These are phyloP conservation scores for Colletotrichum tamarilloi DNA, from an alignment of 2,329 filamentous ascomycete species.

Conservation along the genomic window DNA sequence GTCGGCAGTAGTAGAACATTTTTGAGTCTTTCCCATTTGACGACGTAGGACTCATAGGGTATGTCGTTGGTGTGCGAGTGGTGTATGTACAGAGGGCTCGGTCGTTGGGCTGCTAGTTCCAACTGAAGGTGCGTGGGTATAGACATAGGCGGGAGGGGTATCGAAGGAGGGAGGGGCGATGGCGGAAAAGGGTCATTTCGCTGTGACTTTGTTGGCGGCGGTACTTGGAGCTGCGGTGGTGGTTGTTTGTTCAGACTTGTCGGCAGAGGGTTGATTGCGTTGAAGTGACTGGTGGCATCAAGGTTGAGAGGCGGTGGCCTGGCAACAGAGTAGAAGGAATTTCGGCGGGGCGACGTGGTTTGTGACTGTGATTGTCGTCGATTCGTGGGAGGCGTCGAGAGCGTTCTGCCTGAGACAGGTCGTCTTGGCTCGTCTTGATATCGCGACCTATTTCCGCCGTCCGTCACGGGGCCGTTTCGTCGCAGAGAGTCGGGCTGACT, in stretches of 20 bases:
- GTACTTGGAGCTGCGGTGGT: conserved; percentile 40
- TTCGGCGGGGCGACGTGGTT: conserved; percentile 54
- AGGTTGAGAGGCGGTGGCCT: conserved; percentile 59
- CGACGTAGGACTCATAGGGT: conserved; percentile 90
- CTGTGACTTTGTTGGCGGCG: conserved; percentile 46
- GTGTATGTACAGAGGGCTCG: conserved; percentile 74
- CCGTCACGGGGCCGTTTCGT: conserved; percentile 41
- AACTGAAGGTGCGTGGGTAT: conserved; percentile 74
- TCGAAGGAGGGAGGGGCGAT: conserved; percentile 64
- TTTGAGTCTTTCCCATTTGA: conserved; percentile 90
- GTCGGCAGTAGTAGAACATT: conserved; percentile 88
- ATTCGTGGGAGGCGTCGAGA: conserved; percentile 64
- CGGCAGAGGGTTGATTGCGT: conserved; percentile 9
- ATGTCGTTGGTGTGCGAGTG: conserved; percentile 66
- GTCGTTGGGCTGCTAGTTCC: conserved; percentile 70
- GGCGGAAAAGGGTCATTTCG: conserved; percentile 47
- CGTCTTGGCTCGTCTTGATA: conserved; percentile 46
- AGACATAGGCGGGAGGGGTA: conserved; percentile 75
- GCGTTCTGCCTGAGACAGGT: conserved; percentile 52
- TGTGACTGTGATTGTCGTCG: conserved; percentile 49
- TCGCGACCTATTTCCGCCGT: conserved; percentile 40
- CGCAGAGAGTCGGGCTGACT: conserved; percentile 42
- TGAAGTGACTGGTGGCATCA: conserved; percentile 39
- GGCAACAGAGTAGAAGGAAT: conserved; percentile 59
- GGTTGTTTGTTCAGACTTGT: conserved; percentile 26